Conservation (phyloP, 1,284 basidiomycete species). For the Retiboletus flavoniger region DNA sequence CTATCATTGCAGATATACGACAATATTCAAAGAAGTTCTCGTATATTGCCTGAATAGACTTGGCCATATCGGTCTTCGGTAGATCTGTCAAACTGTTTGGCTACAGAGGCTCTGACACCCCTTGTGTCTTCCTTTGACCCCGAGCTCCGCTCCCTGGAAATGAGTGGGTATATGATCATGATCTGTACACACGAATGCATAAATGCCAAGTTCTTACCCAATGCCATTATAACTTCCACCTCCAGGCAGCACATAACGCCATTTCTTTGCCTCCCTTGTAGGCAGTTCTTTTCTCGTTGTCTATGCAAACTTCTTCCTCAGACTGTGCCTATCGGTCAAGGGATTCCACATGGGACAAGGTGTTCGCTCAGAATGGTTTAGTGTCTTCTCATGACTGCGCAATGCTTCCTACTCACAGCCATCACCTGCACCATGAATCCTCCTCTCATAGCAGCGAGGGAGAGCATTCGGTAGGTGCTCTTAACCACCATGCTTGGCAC, state of each 20-base stretch:
- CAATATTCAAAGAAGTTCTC: constrained; percentile 33
- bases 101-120: constrained; percentile 41
- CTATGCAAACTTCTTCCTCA: constrained; percentile 32
- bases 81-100: constrained; percentile 54
- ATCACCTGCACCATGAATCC: constrained; percentile 26
- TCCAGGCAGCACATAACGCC: constrained; percentile 24
- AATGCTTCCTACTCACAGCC: constrained; percentile 35
- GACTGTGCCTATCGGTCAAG: constrained; percentile 32
- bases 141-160: constrained; percentile 43
- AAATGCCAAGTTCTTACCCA: constrained; percentile 39
- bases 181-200: constrained; percentile 39
- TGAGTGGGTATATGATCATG: constrained; percentile 41
- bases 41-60: constrained; percentile 40
- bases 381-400: constrained; percentile 37
- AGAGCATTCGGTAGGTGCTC: constrained; percentile 25
- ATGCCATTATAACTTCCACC: constrained; percentile 32
- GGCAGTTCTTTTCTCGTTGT: constrained; percentile 25
- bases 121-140: constrained; percentile 45
- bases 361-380: constrained; percentile 40
- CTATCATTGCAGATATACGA: constrained; percentile 37
- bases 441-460: constrained; percentile 27
- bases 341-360: constrained; percentile 39
- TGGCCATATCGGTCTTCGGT: constrained; percentile 44
- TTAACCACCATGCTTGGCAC: constrained; percentile 1
- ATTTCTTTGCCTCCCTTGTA: constrained; percentile 22